phyloP scores from a whole-genome alignment of 371 early-diverging fungal genomes.

The Mortierella polycephala region DNA sequence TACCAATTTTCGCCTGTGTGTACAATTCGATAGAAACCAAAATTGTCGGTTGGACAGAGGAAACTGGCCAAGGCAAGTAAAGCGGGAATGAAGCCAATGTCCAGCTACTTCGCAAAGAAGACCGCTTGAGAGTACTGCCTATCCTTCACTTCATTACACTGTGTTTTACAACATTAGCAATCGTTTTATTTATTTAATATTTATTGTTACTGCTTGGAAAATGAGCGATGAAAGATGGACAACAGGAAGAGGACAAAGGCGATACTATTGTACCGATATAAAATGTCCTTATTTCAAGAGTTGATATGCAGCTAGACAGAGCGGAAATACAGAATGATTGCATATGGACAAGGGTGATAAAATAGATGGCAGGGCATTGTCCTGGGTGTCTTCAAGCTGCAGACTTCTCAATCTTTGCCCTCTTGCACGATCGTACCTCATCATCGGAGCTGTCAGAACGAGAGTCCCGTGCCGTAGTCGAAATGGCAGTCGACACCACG shows the following conservation, averaged over 20 bases:
- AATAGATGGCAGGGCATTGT: neutral
- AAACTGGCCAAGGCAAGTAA: constrained; percentile 52
- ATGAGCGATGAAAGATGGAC: no score
- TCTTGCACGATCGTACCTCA: constrained; percentile 19
- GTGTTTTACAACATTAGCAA: neutral
- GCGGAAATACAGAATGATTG: no score
- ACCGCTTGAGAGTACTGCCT: neutral
- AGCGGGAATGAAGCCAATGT: constrained; percentile 51
- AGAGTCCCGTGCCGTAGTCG: neutral
- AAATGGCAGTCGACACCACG: constrained; percentile 4
- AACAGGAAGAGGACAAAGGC: neutral
- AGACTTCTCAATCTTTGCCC: constrained; percentile 15
- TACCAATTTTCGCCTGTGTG: neutral
- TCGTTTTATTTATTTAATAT: no score
- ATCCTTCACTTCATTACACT: neutral
- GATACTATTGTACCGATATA: neutral
- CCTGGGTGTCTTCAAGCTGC: neutral
- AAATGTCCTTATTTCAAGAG: no score
- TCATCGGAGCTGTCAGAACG: constrained; percentile 23
- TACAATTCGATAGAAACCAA: constrained; percentile 36
- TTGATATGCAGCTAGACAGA: no score
- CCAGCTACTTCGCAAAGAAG: constrained; percentile 50
- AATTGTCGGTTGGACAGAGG: constrained; percentile 44
- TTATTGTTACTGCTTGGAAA: no score
- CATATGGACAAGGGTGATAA: neutral